Percentiles rank a stretch among this genome's conserved stretches.
phyloP scores from a whole-genome alignment of 345 rosid genomes.

The Gossypium bickii region DNA sequence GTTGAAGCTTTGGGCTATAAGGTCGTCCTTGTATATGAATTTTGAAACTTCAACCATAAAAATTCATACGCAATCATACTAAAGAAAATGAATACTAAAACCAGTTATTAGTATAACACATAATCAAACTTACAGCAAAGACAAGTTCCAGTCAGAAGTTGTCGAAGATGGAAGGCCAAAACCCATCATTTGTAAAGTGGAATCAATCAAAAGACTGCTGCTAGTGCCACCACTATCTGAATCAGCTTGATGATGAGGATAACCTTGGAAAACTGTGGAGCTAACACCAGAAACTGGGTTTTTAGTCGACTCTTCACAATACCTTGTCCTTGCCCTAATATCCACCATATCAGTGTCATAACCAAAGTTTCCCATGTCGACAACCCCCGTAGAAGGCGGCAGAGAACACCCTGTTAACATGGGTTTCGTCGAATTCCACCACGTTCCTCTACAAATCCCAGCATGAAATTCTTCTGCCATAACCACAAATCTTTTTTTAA shows the following conservation, averaged over 20 bases:
- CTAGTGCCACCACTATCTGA: conserved; percentile 26
- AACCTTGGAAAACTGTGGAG: conserved; percentile 23
- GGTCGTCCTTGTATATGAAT: conserved; percentile 5
- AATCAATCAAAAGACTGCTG: conserved; percentile 35
- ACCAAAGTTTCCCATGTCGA: conserved; percentile 30
- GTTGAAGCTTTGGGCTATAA: conserved; percentile 17
- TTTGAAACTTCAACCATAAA: not conserved
- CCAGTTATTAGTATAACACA: not conserved
- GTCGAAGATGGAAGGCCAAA: conserved; percentile 30
- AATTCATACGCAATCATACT: not conserved
- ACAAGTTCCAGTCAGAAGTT: conserved; percentile 37
- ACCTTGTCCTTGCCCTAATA: conserved; percentile 17
- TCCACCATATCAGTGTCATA: conserved; percentile 31
- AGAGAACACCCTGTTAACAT: conserved; percentile 36
- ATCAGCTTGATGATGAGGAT: conserved; percentile 15
- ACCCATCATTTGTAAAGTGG: conserved; percentile 42
- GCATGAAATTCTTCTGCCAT: conserved; percentile 77
- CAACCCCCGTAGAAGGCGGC: conserved; percentile 33
- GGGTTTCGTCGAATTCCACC: conserved; percentile 53
- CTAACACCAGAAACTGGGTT: not conserved
- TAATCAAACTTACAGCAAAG: conserved; percentile 42
- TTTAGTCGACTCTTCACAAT: too few relatives aligned
- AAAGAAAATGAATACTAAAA: not conserved
- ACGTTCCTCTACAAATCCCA: conserved; percentile 54
- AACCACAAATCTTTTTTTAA: not conserved